Base-by-base conservation (phyloP, 345 rosid species). In the Eucalyptus leucophloia region DNA sequence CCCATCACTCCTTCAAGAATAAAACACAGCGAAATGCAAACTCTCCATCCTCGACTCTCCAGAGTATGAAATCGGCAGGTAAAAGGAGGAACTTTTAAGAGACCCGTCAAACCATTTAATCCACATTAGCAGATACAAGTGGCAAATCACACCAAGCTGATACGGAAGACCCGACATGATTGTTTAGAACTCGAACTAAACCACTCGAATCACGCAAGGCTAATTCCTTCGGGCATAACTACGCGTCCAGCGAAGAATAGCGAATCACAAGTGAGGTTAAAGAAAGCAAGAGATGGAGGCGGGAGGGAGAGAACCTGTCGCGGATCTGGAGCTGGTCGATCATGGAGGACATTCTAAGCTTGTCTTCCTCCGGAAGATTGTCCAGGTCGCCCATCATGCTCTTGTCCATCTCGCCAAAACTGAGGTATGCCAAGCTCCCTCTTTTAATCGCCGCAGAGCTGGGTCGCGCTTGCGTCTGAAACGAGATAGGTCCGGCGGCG, bases 321-420 rank as follows among this genome's bases (percentile, higher is more conserved):
- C 98, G 98, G 44, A 97, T 88, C 92, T 97, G 99, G 87, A 97
- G 99, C 88, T 96, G 96, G 65, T 97, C 99, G 90, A 97, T 97
- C 97, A 96, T 96, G 89, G 96, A 49, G 37, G 95, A 87, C 99
- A 97, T 97, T 86, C 94, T 93, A 37, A 87, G 88, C 94, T 96
- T 91, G 91, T 97, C 99, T 90, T 94, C 98, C 89, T 93, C 97
- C 21, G 97, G 94, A 86, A 96, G 93, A 86, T 97, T 97, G 26
- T 97, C 99, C 18, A 97, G 92, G 28, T 96, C 98, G 44, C 95
- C 98, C 90, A 97, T 87, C 96, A 96, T 96, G 92, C 89, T 94
- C 93, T 96, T 95, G 94, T 96, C 98, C 98, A 97, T 96, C 83
- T 53, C 44, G 54, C 49, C 32, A 21, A 77, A 77, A 21, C 85